Evolutionary conservation across 2,329 filamentous ascomycete species (phyloP), one percentile per base, ranked within the genome.

Genomic region (Trichoderma oligosporum): DNA sequence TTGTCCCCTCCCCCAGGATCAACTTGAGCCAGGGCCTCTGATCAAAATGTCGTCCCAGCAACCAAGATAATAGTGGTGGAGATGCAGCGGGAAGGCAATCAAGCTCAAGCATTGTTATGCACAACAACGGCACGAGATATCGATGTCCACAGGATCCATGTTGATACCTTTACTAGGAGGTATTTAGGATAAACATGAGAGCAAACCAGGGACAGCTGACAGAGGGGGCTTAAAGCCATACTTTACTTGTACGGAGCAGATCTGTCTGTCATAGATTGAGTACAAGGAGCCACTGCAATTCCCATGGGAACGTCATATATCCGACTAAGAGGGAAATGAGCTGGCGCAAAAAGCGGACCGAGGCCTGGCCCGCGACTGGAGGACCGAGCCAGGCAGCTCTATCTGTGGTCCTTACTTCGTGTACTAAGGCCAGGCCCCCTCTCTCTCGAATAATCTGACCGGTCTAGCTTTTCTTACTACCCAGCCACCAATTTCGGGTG

Each of bases 401-500:
- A 41, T 41, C 47, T 51, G 47, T 35, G 38, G 49, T 33, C 38
- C 49, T 44, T n/a, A n/a, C 27, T 14, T 22, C 22, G 16, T 16
- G n/a, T n/a, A n/a, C 39, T 42, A 12, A 49, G 54, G 29, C 25
- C 31, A 20, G 22, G 41, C 7, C 16, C 24, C 44, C 46, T 29
- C 24, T 45, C 18, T 24, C 38, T 54, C 20, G 20, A 45, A 20
- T 39, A 39, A 54, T 54, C 51, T 39, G 39, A 46, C 33, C n/a
- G 47, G 39, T 47, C 55, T 51, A 39, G 16, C 41, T 18, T 29
- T 38, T 29, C n/a, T 44, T 22, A 38, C 33, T 33, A 53, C 47
- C 47, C 47, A 53, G 56, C 56, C 56, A 53, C 48, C 46, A 31
- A 42, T 58, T 39, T 53, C 41, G 31, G 56, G 48, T 58, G 33